These are phyloP conservation scores for Incumbomyces lentus DNA, from an alignment of 2,329 filamentous ascomycete species.

Conservation along the genomic window DNA sequence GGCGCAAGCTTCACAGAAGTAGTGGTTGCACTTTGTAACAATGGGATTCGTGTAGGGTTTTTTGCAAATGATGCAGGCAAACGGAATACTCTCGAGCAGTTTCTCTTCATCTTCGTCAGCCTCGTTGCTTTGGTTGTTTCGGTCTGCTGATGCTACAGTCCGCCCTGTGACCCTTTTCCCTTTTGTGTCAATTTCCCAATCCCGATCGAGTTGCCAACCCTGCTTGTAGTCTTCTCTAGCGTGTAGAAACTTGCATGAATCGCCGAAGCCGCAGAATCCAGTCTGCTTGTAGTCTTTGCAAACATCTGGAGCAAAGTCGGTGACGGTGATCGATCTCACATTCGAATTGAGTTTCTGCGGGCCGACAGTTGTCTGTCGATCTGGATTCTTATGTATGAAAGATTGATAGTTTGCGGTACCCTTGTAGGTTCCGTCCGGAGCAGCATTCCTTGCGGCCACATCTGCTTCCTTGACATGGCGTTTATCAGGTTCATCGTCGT, in stretches of 20 bases:
- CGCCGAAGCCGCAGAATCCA: conserved; percentile 52
- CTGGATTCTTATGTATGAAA: conserved; percentile 72
- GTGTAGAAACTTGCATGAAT: conserved; percentile 64
- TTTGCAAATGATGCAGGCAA: conserved; percentile 79
- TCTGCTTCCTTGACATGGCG: conserved; percentile 39
- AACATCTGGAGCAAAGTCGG: conserved; percentile 82
- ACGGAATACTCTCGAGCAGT: conserved; percentile 73
- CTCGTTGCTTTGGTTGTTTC: conserved; percentile 26
- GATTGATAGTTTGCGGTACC: conserved; percentile 61
- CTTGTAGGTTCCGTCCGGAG: conserved; percentile 61
- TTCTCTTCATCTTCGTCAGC: conserved; percentile 18
- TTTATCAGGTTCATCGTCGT: conserved; percentile 55
- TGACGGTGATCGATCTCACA: conserved; percentile 79
- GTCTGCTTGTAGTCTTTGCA: conserved; percentile 92
- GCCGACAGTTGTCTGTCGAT: conserved; percentile 61
- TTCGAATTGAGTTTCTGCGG: conserved; percentile 77
- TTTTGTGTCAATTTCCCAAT: conserved; percentile 81
- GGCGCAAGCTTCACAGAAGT: conserved; percentile 89
- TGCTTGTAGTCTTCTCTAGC: conserved; percentile 60
- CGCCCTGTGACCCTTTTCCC: conserved; percentile 40
- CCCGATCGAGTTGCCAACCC: conserved; percentile 88
- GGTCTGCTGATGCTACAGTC: conserved; percentile 39
- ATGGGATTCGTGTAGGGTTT: conserved; percentile 68
- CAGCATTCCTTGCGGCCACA: conserved; percentile 16
- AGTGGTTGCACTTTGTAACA: conserved; percentile 84